Evolutionary conservation across 345 rosid species (phyloP).

Genomic region (Eutrema yunnanense): DNA sequence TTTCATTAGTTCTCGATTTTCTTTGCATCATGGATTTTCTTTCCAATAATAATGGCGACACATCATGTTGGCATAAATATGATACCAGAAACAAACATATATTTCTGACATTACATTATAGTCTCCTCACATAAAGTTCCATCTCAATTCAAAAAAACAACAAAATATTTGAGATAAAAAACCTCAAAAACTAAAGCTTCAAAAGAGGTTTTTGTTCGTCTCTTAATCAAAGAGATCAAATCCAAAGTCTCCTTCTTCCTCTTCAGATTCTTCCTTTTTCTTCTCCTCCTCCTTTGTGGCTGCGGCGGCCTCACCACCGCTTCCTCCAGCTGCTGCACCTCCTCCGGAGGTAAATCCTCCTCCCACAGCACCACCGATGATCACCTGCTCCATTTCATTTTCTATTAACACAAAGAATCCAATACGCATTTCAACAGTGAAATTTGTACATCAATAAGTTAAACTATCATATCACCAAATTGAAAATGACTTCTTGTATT

Average conservation of each 20-base stretch:
- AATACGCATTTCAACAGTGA: neutral
- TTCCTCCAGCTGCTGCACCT: constrained; percentile 43
- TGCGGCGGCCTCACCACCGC: constrained; percentile 44
- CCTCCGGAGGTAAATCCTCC: constrained; percentile 50
- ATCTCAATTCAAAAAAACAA: neutral
- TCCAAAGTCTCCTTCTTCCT: constrained; percentile 64
- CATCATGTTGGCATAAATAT: neutral
- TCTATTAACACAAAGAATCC: neutral
- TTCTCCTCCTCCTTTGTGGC: constrained; percentile 48
- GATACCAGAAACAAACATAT: constrained; percentile 11
- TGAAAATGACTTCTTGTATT: neutral
- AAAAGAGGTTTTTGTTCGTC: neutral
- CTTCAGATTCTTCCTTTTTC: constrained; percentile 60
- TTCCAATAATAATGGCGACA: too few relatives aligned
- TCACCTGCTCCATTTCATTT: constrained; percentile 31
- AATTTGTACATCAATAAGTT: neutral
- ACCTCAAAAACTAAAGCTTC: neutral
- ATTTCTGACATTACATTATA: constrained; percentile 12
- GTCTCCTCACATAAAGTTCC: neutral
- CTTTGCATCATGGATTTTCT: too few relatives aligned
- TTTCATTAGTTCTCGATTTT: too few relatives aligned
- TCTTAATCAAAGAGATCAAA: constrained; percentile 62
- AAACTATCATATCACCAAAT: neutral
- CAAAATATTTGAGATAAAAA: neutral
- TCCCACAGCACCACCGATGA: constrained; percentile 42